A percentile compares a stretch with the other conserved stretches of the same genome.
Evolutionary conservation across 139 green algal genomes (phyloP).

Genomic region (Coelastrella sp.): DNA sequence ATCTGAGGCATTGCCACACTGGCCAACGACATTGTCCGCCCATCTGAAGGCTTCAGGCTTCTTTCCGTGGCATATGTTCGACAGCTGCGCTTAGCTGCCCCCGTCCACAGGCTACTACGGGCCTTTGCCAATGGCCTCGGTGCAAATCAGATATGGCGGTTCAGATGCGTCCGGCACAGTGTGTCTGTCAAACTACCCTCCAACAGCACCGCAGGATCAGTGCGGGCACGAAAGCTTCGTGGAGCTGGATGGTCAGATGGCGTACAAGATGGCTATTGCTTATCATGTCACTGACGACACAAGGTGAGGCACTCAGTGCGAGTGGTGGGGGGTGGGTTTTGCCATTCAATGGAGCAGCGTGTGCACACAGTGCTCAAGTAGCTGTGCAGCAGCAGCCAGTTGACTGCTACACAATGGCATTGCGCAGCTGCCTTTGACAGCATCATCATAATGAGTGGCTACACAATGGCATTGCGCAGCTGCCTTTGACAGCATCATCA

Average conservation of each 20-base stretch:
- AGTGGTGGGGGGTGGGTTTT: no score
- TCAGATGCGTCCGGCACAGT: background rate
- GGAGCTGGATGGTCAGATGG: conserved; percentile 43
- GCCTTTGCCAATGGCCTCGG: background rate
- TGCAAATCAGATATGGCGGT: background rate
- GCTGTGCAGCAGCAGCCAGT: no score
- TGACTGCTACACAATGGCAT: no score
- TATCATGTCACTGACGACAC: background rate
- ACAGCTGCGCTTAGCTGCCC: background rate
- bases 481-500: no score
- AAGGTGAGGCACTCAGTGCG: background rate
- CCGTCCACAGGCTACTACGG: background rate
- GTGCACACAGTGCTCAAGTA: no score
- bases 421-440: no score
- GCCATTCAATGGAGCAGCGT: no score
- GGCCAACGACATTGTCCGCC: no score
- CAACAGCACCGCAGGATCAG: background rate
- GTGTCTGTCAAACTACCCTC: conserved; percentile 13
- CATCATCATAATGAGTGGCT: no score
- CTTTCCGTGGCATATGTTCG: background rate
- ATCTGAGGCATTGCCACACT: no score
- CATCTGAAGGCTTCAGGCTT: no score
- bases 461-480: no score
- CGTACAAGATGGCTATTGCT: conserved; percentile 14
- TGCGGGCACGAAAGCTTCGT: conserved; percentile 29